Evolutionary conservation across 805 yeast genomes (phyloP).

Genomic region (Kodamaea sagamina): DNA sequence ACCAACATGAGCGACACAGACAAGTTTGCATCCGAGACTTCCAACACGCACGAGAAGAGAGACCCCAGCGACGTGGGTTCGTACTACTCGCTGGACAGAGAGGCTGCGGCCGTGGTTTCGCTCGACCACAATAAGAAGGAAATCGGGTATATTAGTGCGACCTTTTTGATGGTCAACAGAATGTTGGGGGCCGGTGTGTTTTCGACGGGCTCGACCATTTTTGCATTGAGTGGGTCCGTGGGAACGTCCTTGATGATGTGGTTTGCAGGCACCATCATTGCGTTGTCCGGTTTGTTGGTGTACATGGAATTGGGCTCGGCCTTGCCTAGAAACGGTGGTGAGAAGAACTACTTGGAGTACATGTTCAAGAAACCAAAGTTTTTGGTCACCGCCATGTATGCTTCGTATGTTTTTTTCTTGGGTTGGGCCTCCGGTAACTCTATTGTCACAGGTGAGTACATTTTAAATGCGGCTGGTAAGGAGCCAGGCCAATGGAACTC

Average conservation of each 20-base stretch:
- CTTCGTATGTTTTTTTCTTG: constrained; percentile 68
- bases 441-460: constrained; percentile 75
- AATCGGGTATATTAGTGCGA: constrained; percentile 47
- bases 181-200: constrained; percentile 79
- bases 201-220: constrained; percentile 66
- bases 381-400: constrained; percentile 61
- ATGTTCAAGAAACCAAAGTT: constrained; percentile 69
- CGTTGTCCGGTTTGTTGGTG: constrained; percentile 56
- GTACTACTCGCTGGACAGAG: constrained; percentile 19
- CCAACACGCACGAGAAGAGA: constrained; percentile 7
- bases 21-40: constrained; percentile 12
- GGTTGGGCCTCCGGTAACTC: constrained; percentile 90
- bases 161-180: constrained; percentile 58
- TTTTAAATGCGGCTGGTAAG: constrained; percentile 70
- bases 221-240: constrained; percentile 61
- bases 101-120: constrained; percentile 31
- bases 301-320: constrained; percentile 81
- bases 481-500: constrained; percentile 74
- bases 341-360: constrained; percentile 76
- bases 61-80: constrained; percentile 11
- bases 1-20: constrained; percentile 14
- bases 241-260: constrained; percentile 73
- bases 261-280: constrained; percentile 73
- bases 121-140: constrained; percentile 46
- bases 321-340: constrained; percentile 83